Evolutionary conservation across 768 basidiomycete genomes (phyloP).

Genomic region (Macrolepiota dolichaula): DNA sequence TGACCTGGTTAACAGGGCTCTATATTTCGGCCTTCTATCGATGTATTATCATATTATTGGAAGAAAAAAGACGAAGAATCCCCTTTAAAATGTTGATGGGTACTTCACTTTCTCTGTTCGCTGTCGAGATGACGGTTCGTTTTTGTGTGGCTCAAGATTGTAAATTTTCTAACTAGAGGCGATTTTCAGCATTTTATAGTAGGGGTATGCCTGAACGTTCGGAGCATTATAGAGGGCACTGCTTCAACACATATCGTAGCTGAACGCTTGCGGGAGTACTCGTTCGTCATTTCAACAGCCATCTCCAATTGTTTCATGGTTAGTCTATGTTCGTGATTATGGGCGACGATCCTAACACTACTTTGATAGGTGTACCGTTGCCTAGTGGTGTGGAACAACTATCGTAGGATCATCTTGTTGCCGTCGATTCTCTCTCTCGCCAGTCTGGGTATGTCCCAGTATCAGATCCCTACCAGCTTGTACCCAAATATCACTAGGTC

Average conservation of each 20-base stretch:
- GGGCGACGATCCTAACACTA: background rate
- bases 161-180: background rate
- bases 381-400: constrained; percentile 10
- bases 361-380: constrained; percentile 11
- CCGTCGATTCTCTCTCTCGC: background rate
- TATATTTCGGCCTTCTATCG: background rate
- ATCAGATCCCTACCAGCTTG: background rate
- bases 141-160: background rate
- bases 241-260: background rate
- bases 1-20: background rate
- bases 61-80: background rate
- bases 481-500: background rate
- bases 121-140: background rate
- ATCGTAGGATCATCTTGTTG: constrained; percentile 2
- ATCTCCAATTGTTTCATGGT: constrained; percentile 7
- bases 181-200: background rate
- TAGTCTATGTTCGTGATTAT: background rate
- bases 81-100: background rate
- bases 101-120: background rate
- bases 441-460: constrained; percentile 1
- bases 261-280: background rate
- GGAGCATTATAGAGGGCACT: constrained; percentile 1
- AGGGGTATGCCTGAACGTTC: background rate
- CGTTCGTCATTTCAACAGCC: background rate
- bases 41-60: background rate